Base-by-base conservation (phyloP, 2,329 filamentous ascomycete species). In the Bimuria novae-zelandiae region DNA sequence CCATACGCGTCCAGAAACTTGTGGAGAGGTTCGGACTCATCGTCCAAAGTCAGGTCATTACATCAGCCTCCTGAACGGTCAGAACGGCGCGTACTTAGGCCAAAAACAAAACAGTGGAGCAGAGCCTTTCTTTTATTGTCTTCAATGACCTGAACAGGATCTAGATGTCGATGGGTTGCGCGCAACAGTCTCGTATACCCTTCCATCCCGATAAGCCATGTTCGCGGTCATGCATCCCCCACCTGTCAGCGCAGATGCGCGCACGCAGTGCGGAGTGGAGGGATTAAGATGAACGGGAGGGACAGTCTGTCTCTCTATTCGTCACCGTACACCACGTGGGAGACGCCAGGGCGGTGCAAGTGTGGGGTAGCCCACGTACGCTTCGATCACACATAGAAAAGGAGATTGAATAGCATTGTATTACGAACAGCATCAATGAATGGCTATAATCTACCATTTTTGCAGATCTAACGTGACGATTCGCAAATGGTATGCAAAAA, bases 1-100 rank as follows among this genome's bases (percentile, higher is more conserved):
- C 55, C 29, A 56, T 56, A 0, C 59, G 51, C 12, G 33, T 12
- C 64, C 60, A 65, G 35, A 64, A 65, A 12, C 36, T 57, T 21
- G 41, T 21, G 11, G 36, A 5, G 1, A 45, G 27, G 19, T 55
- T 56, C 17, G 56, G 54, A n/a, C 55, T 44, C 56, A 59, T 61
- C 8, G 3, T 51, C 21, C 14, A 11, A 11, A 23, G 14, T 25
- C 43, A 23, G 23, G 30, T n/a, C 17, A 42, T 19, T 19, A 40
- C 16, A 39, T 35, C 3, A 25, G 21, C 11, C 1, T 12, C 17
- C 25, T 19, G 7, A 21, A 5, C 37, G 33, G 37, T 17, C 12
- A 42, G 14, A 25, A n/a, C n/a, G n/a, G n/a, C n/a, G n/a, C n/a
- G n/a, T n/a, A n/a, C n/a, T n/a, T n/a, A n/a, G n/a, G n/a, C n/a